These are phyloP conservation scores for Pseudoscleropodium purum DNA, from an alignment of 225 moss, liverwort and hornwort genomes.

Conservation along the genomic window DNA sequence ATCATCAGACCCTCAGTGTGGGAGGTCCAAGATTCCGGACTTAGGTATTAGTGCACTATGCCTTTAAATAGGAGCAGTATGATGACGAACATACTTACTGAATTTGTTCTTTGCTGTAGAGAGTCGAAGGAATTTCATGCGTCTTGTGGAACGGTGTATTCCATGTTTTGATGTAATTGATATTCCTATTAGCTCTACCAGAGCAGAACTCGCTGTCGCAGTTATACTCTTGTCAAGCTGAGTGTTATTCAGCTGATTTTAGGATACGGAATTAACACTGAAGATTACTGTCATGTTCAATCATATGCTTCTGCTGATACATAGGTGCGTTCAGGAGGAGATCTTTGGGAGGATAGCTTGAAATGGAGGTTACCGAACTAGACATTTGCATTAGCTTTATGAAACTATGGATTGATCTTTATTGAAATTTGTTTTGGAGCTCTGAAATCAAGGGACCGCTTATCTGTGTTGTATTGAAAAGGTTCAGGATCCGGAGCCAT, in stretches of 20 bases:
- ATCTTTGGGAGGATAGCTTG: not conserved
- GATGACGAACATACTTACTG: not conserved
- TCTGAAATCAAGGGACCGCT: not conserved
- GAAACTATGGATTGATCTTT: not conserved
- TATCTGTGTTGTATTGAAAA: not conserved
- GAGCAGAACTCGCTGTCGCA: conserved; percentile 33
- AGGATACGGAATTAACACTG: not conserved
- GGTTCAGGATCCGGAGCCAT: conserved; percentile 39
- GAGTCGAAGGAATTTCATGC: not conserved
- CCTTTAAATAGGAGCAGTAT: not conserved
- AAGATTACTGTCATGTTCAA: not conserved
- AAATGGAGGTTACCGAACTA: not conserved
- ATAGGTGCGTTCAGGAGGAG: not conserved
- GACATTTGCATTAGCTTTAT: not conserved
- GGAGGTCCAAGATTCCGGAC: not conserved
- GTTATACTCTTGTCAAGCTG: conserved; percentile 22
- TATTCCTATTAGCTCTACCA: conserved; percentile 19
- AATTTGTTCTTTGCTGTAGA: not conserved
- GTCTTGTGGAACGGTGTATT: not conserved
- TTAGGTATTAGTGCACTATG: not conserved
- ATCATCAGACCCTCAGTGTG: not conserved
- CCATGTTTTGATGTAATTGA: not conserved
- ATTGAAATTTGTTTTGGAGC: not conserved
- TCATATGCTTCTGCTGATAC: not conserved
- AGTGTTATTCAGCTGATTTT: conserved; percentile 40